Percentiles rank a stretch among this genome's conserved stretches.
Evolutionary conservation across 495 filamentous ascomycete genomes (phyloP).

Genomic region (Emericellopsis terricola): DNA sequence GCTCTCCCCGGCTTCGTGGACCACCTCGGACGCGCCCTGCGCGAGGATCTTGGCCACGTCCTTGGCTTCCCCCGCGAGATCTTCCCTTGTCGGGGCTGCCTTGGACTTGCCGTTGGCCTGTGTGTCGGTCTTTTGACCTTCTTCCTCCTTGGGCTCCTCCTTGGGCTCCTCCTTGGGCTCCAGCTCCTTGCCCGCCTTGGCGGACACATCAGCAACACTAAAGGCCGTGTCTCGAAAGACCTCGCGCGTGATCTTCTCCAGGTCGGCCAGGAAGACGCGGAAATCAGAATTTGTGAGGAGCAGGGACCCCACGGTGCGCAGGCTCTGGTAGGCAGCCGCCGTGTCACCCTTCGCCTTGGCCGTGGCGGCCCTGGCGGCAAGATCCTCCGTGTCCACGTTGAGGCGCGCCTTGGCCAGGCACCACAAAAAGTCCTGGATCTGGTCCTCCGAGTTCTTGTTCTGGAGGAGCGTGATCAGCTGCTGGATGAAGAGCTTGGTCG

Average conservation of each 20-base stretch:
- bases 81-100: slow-evolving; percentile 28
- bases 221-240: slow-evolving; percentile 79
- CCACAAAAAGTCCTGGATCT: slow-evolving; percentile 87
- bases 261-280: slow-evolving; percentile 67
- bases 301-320: slow-evolving; percentile 67
- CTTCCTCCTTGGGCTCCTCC: slow-evolving; percentile 39
- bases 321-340: slow-evolving; percentile 62
- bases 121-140: slow-evolving; percentile 33
- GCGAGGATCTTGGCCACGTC: slow-evolving; percentile 47
- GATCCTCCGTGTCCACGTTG: slow-evolving; percentile 46
- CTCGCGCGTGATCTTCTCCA: slow-evolving; percentile 61
- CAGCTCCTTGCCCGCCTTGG: slow-evolving; percentile 50
- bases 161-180: no score
- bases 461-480: slow-evolving; percentile 59
- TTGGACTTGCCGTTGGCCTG: slow-evolving; percentile 38
- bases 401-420: slow-evolving; percentile 54
- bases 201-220: slow-evolving; percentile 51
- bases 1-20: slow-evolving; percentile 45
- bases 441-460: slow-evolving; percentile 69
- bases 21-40: slow-evolving; percentile 45
- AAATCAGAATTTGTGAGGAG: slow-evolving; percentile 84
- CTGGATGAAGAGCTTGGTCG: slow-evolving; percentile 50
- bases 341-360: slow-evolving; percentile 61
- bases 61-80: slow-evolving; percentile 40
- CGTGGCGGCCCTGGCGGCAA: slow-evolving; percentile 41